phyloP scores from a whole-genome alignment of 257 asterid species.

The Capsicum chinense region DNA sequence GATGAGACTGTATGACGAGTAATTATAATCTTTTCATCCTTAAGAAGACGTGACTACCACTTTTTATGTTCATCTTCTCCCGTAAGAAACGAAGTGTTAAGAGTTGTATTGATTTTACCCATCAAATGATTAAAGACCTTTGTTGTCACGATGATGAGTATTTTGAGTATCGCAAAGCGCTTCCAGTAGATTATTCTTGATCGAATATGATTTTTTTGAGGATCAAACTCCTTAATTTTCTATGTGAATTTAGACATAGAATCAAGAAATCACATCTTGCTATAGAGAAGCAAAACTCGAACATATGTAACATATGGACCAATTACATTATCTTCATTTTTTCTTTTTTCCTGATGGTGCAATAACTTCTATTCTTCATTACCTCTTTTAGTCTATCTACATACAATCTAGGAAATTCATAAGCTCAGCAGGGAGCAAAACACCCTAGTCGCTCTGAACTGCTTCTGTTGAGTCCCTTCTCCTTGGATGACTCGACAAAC shows the following conservation, averaged over 20 bases:
- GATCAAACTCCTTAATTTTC: not conserved
- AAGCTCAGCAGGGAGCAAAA: not conserved
- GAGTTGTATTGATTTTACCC: too few species aligned
- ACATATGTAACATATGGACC: not conserved
- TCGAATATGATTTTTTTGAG: not conserved
- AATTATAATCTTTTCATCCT: not conserved
- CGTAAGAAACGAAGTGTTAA: not conserved
- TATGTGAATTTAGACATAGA: not conserved
- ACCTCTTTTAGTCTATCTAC: not conserved
- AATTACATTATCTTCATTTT: not conserved
- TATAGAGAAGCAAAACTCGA: not conserved
- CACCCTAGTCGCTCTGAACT: conserved; percentile 47
- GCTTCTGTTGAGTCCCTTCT: conserved; percentile 54
- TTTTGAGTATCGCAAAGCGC: not conserved
- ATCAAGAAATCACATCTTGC: not conserved
- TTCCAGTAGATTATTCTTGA: not conserved
- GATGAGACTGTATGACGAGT: too few species aligned
- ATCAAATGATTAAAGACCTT: not conserved
- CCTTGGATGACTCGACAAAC: conserved; percentile 50
- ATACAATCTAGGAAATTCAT: not conserved
- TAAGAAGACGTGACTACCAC: not conserved
- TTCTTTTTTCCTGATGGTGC: not conserved
- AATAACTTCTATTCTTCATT: not conserved
- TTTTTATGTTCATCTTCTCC: not conserved
- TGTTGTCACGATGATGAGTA: not conserved